These are phyloP conservation scores for Aspergillus avenaceus DNA, from an alignment of 495 filamentous ascomycete genomes.

Conservation along the genomic window DNA sequence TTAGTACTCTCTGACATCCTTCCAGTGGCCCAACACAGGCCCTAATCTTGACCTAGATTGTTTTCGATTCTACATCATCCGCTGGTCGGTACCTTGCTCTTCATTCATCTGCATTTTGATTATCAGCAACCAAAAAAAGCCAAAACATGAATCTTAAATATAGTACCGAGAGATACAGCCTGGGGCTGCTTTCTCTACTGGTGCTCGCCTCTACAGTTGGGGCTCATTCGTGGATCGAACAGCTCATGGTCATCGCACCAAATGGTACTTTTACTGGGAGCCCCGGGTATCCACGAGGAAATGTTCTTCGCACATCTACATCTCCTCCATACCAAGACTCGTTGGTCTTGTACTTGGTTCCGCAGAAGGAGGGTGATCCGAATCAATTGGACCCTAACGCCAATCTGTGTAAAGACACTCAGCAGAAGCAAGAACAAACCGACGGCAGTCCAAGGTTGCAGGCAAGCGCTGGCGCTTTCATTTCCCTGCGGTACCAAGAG, in stretches of 20 bases:
- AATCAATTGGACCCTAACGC: constrained; percentile 18
- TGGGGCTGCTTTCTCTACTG: constrained; percentile 18
- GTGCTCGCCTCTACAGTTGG: constrained; percentile 31
- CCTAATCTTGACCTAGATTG: not conserved
- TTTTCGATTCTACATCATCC: constrained; percentile 1
- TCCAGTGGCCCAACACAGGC: not conserved
- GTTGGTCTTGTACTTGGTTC: constrained; percentile 49
- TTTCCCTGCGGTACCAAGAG: constrained; percentile 75
- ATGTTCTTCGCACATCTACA: constrained; percentile 45
- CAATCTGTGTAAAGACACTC: constrained; percentile 52
- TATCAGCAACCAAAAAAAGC: not conserved
- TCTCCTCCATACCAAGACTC: constrained; percentile 46
- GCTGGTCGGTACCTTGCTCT: constrained; percentile 13
- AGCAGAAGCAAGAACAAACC: constrained; percentile 50
- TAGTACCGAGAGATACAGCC: not conserved
- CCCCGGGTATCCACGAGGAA: constrained; percentile 64
- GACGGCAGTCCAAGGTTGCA: constrained; percentile 56
- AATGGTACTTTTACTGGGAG: constrained; percentile 70
- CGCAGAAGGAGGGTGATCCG: constrained; percentile 35
- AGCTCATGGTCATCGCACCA: constrained; percentile 60
- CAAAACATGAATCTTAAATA: constrained; percentile 8
- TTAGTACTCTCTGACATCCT: not conserved
- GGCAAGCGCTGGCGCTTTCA: constrained; percentile 60
- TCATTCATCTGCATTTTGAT: not conserved
- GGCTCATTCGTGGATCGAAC: constrained; percentile 79